Evolutionary conservation across 768 basidiomycete genomes (phyloP), one percentile per base, ranked within the genome.

Genomic region (Tylopilus sp.): DNA sequence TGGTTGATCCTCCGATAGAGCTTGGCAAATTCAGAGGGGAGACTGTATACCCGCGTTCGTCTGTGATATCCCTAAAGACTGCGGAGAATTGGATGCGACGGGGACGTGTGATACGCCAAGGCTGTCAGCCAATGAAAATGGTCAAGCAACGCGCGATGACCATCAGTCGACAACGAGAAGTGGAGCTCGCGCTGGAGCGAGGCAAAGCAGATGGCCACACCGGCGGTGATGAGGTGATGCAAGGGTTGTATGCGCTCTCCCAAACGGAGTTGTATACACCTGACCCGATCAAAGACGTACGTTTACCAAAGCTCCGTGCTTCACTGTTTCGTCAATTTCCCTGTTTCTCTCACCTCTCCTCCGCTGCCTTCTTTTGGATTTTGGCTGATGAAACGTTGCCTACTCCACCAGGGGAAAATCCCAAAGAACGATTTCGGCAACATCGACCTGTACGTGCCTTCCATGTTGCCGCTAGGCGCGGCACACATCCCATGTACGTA

Each of bases 381-480:
- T 26, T 18, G 28, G 38, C 21, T 56, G 23, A 59, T 47, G 36
- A 56, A 46, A 47, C 17, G 3, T 31, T 50, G 44, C 18, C 48
- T 36, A 51, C 56, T 63, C 55, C 22, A 36, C 23, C 62, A 98
- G 95, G 95, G 95, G 28, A 83, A 81, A 65, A 80, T 99, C 26
- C 94, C 94, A 6, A 95, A 91, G 73, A 99, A 99, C 62, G 82
- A 86, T 57, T 99, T 95, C 66, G 95, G 95, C 17, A 99, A 98
- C 67, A 89, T 99, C 57, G 95, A 99, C 71, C 71, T 99, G 22
- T 99, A 95, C 67, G 91, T 90, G 22, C 86, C 91, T 25, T 86
- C 91, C 4, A 99, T 99, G 97, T 77, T 98, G 26, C 97, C 97
- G 2, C 71, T 67, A 47, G 97, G 97, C 18, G 91, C 82, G 5